Evolutionary conservation across 2,329 filamentous ascomycete species (phyloP), one percentile per base, ranked within the genome.

Genomic region (Pseudonectria buxi): DNA sequence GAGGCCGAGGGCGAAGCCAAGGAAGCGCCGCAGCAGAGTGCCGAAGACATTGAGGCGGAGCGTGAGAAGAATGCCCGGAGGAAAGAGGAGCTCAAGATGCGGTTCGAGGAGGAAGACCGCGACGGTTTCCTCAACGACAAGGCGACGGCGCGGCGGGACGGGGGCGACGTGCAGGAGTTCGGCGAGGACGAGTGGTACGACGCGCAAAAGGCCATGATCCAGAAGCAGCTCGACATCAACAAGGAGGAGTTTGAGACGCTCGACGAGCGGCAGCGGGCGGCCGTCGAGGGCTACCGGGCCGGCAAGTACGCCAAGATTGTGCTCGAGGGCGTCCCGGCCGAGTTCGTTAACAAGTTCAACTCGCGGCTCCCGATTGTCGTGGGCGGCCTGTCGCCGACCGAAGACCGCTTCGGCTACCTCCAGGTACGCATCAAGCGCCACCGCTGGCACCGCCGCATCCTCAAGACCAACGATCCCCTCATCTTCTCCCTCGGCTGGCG

Each of bases 121-220:
- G 92, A 98, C 57, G 92, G 92, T 1, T 89, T 95, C 57, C 79
- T 85, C 53, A 94, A 94, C 54, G 87, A 92, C 62, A 94, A 94
- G 56, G 81, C 85, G 18, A 78, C 81, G 33, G 83, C 83, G 10
- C 75, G 83, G 25, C 71, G 77, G 44, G 83, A 87, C 46, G 78
- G 76, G 22, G 81, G 74, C 24, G 72, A 73, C 3, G 69, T 78
- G 6, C 78, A 90, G 35, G 83, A 94, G 55, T 96, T 94, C 53
- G 92, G 89, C 34, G 92, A 98, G 62, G 92, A 98, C 57, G 86
- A 98, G 37, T 98, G 94, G 94, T 98, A 98, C 58, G 92, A 96
- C 56, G 78, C 85, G 18, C 92, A 98, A 58, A 98, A 98, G 66
- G 86, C 92, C 24, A 75, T 84, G 58, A 81, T 98, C 40, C 86